Evolutionary conservation across 305 asterid genomes (phyloP), one percentile per base, ranked within the genome.

Genomic region (Fraxinus sp.): DNA sequence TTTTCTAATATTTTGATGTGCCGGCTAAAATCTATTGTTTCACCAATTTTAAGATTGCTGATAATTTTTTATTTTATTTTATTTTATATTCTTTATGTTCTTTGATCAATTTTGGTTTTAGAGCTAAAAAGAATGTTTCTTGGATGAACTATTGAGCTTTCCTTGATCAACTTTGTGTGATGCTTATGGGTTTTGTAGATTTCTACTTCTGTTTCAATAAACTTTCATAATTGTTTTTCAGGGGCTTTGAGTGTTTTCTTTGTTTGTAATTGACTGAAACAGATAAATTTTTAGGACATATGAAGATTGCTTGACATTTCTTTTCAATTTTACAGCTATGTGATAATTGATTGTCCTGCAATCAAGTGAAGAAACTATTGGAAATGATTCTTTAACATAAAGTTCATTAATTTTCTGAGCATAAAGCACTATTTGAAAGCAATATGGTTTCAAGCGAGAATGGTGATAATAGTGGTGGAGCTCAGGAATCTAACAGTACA

Each of bases 401-500:
- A 41, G n/a, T 16, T 13, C 62, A 3, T 73, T 5, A 55, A 32
- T 28, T 80, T 64, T 33, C 13, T 3, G 22, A 52, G 55, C 79
- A 35, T 30, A 35, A 52, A 33, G 24, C 22, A 59, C 9, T 75
- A 8, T 46, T 22, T 20, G 22, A 35, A 74, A 71, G 10, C 78
- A 88, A 77, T 36, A 88, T 88, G 91, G 80, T 76, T 55, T 81
- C 88, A 57, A 79, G 68, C 18, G 88, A 81, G 74, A 78, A 74
- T 62, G 83, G 86, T 71, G 84, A 72, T 44, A 62, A 77, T 55
- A 80, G 82, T 55, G 85, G 84, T 83, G 86, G 77, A 68, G 79
- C 73, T 87, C 86, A 66, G 85, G 90, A 78, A 78, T 76, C 78
- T 49, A 41, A 24, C n/a, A 77, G 41, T 36, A 30, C 18, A 14